These are phyloP conservation scores for Phialocephala sp. DNA, from an alignment of 2,329 filamentous ascomycete species.

Conservation along the genomic window DNA sequence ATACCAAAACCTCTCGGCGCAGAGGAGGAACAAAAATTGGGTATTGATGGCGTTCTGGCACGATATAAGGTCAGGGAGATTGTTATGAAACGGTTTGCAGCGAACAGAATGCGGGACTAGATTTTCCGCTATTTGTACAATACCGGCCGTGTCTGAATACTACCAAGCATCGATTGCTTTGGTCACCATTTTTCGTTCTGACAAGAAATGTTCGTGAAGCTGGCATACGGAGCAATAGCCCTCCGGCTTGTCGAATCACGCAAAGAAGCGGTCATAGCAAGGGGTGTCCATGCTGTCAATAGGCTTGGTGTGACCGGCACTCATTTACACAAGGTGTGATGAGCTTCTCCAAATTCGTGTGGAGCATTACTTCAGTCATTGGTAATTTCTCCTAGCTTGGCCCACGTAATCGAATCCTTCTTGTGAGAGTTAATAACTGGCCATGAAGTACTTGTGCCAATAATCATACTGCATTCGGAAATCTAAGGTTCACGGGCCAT, in stretches of 20 bases:
- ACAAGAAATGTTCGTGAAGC: too few relatives aligned
- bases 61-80: constrained; percentile 82
- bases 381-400: background rate
- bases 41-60: constrained; percentile 68
- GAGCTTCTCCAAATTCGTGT: too few relatives aligned
- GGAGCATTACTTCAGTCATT: too few relatives aligned
- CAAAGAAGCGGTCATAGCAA: too few relatives aligned
- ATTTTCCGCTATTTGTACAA: constrained; percentile 5
- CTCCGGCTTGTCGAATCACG: too few relatives aligned
- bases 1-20: constrained; percentile 71
- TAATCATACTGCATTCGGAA: background rate
- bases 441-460: background rate
- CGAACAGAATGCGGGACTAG: constrained; percentile 32
- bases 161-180: background rate
- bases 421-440: background rate
- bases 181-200: background rate
- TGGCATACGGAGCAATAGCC: too few relatives aligned
- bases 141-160: background rate
- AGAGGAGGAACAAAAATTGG: constrained; percentile 51
- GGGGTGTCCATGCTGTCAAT: too few relatives aligned
- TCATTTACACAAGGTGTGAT: too few relatives aligned
- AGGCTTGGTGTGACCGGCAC: too few relatives aligned
- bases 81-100: constrained; percentile 76
- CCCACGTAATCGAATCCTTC: constrained; percentile 4
- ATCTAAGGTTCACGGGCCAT: background rate